phyloP scores from a whole-genome alignment of 352 stramenopile genomes.

The Pythium phragmitis region DNA sequence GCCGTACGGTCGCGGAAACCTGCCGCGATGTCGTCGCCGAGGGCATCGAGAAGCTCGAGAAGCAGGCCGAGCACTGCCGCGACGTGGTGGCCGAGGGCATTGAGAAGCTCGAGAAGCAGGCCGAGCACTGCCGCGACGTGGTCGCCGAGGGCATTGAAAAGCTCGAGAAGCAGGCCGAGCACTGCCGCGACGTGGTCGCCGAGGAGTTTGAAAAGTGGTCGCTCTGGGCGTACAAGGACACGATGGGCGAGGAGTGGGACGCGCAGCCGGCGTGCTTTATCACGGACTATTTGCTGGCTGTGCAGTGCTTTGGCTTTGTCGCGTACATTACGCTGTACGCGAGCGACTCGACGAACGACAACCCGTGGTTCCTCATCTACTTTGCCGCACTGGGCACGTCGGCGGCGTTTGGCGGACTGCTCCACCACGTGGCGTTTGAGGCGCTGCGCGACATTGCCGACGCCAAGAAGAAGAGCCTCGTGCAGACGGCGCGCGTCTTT shows the following conservation, averaged over 20 bases:
- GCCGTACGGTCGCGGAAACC: background rate
- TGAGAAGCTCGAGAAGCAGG: background rate
- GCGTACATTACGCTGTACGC: slow-evolving; percentile 80
- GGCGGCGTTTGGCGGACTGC: slow-evolving; percentile 65
- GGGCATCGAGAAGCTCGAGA: slow-evolving; percentile 50
- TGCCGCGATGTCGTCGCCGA: slow-evolving; percentile 47
- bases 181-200: slow-evolving; percentile 61
- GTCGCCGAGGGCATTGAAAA: slow-evolving; percentile 42
- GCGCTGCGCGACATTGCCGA: slow-evolving; percentile 67
- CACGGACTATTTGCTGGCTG: slow-evolving; percentile 81
- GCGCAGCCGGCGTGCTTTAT: slow-evolving; percentile 87
- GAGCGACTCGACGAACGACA: slow-evolving; percentile 35
- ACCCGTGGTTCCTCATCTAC: slow-evolving; percentile 84
- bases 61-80: slow-evolving; percentile 48
- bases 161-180: slow-evolving; percentile 60
- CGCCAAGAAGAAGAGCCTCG: slow-evolving; percentile 67
- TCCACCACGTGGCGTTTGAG: slow-evolving; percentile 83
- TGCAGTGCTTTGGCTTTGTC: slow-evolving; percentile 83
- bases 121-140: slow-evolving; percentile 33
- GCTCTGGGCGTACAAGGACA: slow-evolving; percentile 74
- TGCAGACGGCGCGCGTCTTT: slow-evolving; percentile 72
- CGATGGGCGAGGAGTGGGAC: slow-evolving; percentile 81
- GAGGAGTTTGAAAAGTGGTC: slow-evolving; percentile 54
- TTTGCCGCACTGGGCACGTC: slow-evolving; percentile 84
- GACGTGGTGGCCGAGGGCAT: background rate